Evolutionary conservation across 345 rosid species (phyloP).

Genomic region (Citrus hindsii): DNA sequence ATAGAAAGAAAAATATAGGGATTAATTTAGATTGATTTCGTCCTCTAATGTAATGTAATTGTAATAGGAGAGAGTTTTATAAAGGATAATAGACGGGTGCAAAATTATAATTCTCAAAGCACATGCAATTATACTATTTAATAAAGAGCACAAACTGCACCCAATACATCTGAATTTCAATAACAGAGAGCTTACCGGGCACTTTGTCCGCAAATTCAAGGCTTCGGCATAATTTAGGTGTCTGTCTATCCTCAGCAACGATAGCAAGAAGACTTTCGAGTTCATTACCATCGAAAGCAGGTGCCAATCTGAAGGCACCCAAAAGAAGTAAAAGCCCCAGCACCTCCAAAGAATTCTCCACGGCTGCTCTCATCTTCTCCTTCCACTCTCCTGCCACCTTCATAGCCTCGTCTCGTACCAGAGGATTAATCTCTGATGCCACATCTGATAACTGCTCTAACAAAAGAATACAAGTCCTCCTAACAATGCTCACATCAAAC

Average conservation of each 20-base stretch:
- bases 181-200: constrained; percentile 22
- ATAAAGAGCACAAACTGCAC: background rate
- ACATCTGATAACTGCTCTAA: constrained; percentile 42
- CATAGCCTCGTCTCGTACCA: constrained; percentile 35
- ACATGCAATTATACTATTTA: background rate
- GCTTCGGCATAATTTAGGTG: constrained; percentile 25
- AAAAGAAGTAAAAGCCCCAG: constrained; percentile 41
- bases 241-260: constrained; percentile 13
- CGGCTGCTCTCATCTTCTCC: constrained; percentile 26
- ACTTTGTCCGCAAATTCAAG: constrained; percentile 30
- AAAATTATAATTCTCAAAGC: background rate
- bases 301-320: constrained; percentile 35
- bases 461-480: constrained; percentile 41
- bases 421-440: constrained; percentile 27
- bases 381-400: constrained; percentile 37
- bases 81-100: too few relatives aligned
- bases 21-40: too few relatives aligned
- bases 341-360: constrained; percentile 32
- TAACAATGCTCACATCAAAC: constrained; percentile 28
- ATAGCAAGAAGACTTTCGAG: constrained; percentile 24
- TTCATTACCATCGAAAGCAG: constrained; percentile 27
- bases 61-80: too few relatives aligned
- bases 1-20: too few relatives aligned
- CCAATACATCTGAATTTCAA: background rate
- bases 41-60: too few relatives aligned